Percentiles rank a stretch among this genome's conserved stretches.
phyloP scores from a whole-genome alignment of 805 yeast genomes.

The Candida caryicola region DNA sequence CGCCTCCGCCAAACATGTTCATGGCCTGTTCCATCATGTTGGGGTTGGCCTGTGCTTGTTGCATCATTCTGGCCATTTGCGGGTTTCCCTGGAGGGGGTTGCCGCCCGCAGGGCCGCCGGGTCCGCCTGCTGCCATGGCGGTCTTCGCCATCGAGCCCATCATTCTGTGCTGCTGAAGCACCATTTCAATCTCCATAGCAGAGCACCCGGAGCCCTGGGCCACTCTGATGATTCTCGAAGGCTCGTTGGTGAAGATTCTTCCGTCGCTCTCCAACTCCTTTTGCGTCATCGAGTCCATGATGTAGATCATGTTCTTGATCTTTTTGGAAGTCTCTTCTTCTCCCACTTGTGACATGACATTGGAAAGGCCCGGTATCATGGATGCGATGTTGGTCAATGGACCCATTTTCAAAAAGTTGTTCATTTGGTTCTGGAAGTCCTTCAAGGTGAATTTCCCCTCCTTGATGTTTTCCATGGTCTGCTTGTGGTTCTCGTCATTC shows the following conservation, averaged over 20 bases:
- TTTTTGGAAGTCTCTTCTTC: slow-evolving; percentile 88
- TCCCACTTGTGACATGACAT: slow-evolving; percentile 79
- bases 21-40: slow-evolving; percentile 60
- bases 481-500: slow-evolving; percentile 70
- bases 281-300: slow-evolving; percentile 95
- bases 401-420: slow-evolving; percentile 94
- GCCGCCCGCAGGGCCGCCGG: slow-evolving; percentile 15
- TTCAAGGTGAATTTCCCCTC: slow-evolving; percentile 91
- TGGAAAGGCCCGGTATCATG: slow-evolving; percentile 91
- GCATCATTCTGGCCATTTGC: slow-evolving; percentile 50
- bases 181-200: slow-evolving; percentile 90
- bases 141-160: slow-evolving; percentile 90
- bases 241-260: slow-evolving; percentile 70
- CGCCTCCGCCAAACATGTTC: slow-evolving; percentile 59
- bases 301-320: slow-evolving; percentile 83
- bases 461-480: slow-evolving; percentile 85
- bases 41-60: slow-evolving; percentile 52
- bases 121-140: slow-evolving; percentile 49
- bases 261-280: slow-evolving; percentile 92
- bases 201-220: slow-evolving; percentile 94
- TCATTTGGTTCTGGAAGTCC: slow-evolving; percentile 93
- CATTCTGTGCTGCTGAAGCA: slow-evolving; percentile 84
- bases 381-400: slow-evolving; percentile 90
- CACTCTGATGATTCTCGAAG: slow-evolving; percentile 81
- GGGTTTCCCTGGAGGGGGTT: slow-evolving; percentile 31